Conservation (phyloP, 345 rosid species). For the Rhodamnia rubescens region DNA sequence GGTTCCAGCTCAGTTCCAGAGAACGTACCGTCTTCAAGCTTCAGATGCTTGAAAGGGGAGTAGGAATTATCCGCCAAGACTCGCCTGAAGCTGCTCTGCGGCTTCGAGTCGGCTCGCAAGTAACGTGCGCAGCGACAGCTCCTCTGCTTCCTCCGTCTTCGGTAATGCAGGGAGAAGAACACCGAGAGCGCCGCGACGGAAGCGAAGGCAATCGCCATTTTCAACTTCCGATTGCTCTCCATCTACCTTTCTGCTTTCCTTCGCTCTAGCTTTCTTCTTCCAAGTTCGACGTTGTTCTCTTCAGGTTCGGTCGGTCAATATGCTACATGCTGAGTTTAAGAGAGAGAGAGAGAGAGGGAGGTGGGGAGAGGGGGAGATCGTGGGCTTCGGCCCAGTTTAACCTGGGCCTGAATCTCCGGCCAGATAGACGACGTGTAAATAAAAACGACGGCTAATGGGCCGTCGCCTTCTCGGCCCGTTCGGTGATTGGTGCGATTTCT, state of each 20-base stretch:
- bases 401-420: not conserved
- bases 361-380: not conserved
- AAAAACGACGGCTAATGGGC: not conserved
- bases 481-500: not conserved
- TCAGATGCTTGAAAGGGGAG: conserved; percentile 64
- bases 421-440: not conserved
- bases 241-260: conserved; percentile 1
- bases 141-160: conserved; percentile 33
- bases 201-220: conserved; percentile 27
- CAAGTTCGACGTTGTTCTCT: not conserved
- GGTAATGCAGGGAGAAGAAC: conserved; percentile 23
- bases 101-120: conserved; percentile 56
- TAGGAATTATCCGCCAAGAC: conserved; percentile 81
- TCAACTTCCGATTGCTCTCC: conserved; percentile 34
- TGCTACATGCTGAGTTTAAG: not conserved
- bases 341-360: not conserved
- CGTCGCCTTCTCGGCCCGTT: not conserved
- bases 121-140: conserved; percentile 36
- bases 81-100: conserved; percentile 62
- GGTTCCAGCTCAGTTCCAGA: not conserved
- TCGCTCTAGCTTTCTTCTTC: not conserved
- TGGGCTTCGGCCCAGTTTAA: not conserved
- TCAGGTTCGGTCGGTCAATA: not conserved
- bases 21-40: conserved; percentile 15
- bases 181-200: conserved; percentile 42